Evolutionary conservation across 306 rosid species (phyloP), one percentile per base, ranked within the genome.

Genomic region (Hippophae tibetana): DNA sequence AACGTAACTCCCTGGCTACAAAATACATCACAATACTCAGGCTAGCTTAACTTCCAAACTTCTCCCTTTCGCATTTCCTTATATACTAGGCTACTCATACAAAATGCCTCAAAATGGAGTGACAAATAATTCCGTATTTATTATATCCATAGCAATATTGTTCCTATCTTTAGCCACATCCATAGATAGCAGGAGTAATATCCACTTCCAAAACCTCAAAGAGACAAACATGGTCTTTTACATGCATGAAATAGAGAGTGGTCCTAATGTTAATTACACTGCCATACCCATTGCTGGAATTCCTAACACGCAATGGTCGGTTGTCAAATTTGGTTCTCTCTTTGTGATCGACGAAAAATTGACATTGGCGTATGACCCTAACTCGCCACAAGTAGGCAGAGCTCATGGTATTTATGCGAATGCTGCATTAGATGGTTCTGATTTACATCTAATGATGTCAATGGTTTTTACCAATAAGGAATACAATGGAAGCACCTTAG

Each of bases 401-500:
- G 67, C 57, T 7, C 50, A 51, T 9, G 67, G 67, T 9, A 7
- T 52, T 7, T 54, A 48, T 14, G 47, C 51, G 3, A 42, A 45
- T 2, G 50, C 67, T 40, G 47, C 57, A 13, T 6, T 62, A 42
- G 67, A 62, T 42, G 67, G 40, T n/a, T 50, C 57, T 38, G 8
- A 41, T 7, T 47, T 62, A 13, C 43, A 23, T 23, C 14, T 51
- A 7, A 14, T 23, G 23, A 10, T 62, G 5, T 62, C 67, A 14
- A 40, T 67, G 38, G 58, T 67, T 12, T 67, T 67, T 58, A 52
- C 57, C 23, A 71, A 59, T 56, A 13, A 5, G 63, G 42, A 56
- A 47, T 69, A 55, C 43, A 56, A 10, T 8, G 66, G 66, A 23
- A 65, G 71, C 61, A 58, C 71, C 38, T 3, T 71, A 5, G 62